These are phyloP conservation scores for Zoysia japonica DNA, from an alignment of 176 grass and related monocot species.

Conservation along the genomic window DNA sequence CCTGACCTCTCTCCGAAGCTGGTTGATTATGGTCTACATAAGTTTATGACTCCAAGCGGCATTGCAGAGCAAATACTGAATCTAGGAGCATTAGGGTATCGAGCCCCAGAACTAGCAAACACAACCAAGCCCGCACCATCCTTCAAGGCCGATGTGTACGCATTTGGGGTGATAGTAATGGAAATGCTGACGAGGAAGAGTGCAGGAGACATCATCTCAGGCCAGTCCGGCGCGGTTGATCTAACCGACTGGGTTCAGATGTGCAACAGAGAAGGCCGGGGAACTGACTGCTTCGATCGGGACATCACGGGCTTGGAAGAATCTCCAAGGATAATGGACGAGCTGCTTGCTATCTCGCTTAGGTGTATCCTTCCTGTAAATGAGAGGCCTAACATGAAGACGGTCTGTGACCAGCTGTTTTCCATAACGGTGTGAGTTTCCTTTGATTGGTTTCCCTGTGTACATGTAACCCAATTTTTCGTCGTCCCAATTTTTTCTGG, in stretches of 20 bases:
- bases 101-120: slow-evolving; percentile 73
- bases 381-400: slow-evolving; percentile 98
- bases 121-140: slow-evolving; percentile 57
- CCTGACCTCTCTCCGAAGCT: slow-evolving; percentile 87
- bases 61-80: slow-evolving; percentile 86
- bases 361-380: slow-evolving; percentile 92
- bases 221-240: slow-evolving; percentile 82
- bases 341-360: slow-evolving; percentile 77
- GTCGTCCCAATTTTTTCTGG: slow-evolving; percentile 65
- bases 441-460: slow-evolving; percentile 42
- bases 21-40: slow-evolving; percentile 76
- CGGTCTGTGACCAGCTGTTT: slow-evolving; percentile 75
- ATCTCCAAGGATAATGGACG: slow-evolving; percentile 80
- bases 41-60: slow-evolving; percentile 74
- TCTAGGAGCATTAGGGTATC: slow-evolving; percentile 79
- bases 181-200: slow-evolving; percentile 92
- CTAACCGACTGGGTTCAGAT: slow-evolving; percentile 98
- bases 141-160: slow-evolving; percentile 86
- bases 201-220: slow-evolving; percentile 95
- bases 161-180: slow-evolving; percentile 82
- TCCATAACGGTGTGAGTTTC: slow-evolving; percentile 82
- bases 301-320: slow-evolving; percentile 95
- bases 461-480: slow-evolving; percentile 72
- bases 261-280: slow-evolving; percentile 94
- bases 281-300: slow-evolving; percentile 89